Conservation (phyloP, 169 alveolate genomes). For the Eimeria sp. region DNA sequence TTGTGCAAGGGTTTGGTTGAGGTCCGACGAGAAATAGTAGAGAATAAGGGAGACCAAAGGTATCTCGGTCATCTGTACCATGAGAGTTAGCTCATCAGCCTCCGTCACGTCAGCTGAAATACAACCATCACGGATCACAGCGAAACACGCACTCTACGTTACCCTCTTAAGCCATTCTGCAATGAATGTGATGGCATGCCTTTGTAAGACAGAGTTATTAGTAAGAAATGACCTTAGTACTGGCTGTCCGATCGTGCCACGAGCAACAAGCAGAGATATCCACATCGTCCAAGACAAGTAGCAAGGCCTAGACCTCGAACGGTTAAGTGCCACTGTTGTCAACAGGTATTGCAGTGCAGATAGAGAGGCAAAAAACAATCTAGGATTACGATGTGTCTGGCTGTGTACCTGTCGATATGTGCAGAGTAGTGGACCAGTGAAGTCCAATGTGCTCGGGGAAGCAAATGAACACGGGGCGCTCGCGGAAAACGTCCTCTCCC, state of each 20-base stretch:
- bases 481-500: constrained; percentile 83
- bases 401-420: constrained; percentile 63
- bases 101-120: constrained; percentile 83
- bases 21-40: constrained; percentile 81
- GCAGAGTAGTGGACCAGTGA: constrained; percentile 85
- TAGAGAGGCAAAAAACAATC: too few relatives aligned
- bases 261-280: too few relatives aligned
- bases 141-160: background rate
- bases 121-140: background rate
- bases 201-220: too few relatives aligned
- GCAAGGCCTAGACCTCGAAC: too few relatives aligned
- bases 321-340: too few relatives aligned
- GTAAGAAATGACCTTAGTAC: too few relatives aligned
- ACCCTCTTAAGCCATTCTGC: too few relatives aligned
- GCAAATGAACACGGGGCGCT: constrained; percentile 88
- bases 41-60: constrained; percentile 83
- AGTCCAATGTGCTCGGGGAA: constrained; percentile 85
- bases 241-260: too few relatives aligned
- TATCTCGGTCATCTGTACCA: constrained; percentile 77
- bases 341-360: too few relatives aligned
- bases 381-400: too few relatives aligned
- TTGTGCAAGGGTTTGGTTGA: constrained; percentile 68
- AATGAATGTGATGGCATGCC: too few relatives aligned
- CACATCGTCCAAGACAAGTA: too few relatives aligned
- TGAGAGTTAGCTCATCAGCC: constrained; percentile 82